phyloP scores from a whole-genome alignment of 495 filamentous ascomycete species.

The Geopyxis carbonaria region DNA sequence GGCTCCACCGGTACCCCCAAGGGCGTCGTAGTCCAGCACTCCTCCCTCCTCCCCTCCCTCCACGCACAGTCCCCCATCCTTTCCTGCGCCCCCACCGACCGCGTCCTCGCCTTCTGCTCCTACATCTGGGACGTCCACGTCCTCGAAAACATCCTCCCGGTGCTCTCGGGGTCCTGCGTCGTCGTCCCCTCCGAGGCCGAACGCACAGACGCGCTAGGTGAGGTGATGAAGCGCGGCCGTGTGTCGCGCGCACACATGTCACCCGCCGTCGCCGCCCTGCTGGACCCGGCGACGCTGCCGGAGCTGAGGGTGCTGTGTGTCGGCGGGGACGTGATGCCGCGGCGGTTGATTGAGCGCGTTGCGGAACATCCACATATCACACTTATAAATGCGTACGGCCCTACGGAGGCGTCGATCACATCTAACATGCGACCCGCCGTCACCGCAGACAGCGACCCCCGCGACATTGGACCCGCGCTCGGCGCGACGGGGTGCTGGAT shows the following conservation, averaged over 20 bases:
- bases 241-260: conserved; percentile 27
- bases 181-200: conserved; percentile 46
- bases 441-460: conserved; percentile 26
- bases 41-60: conserved; percentile 24
- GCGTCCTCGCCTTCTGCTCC: conserved; percentile 50
- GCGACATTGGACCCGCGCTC: conserved; percentile 32
- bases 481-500: conserved; percentile 33
- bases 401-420: conserved; percentile 16
- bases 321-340: conserved; percentile 28
- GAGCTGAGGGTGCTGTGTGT: conserved; percentile 28
- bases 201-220: conserved; percentile 25
- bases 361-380: neutral
- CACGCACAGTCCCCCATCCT: conserved; percentile 1
- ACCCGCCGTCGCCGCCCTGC: conserved; percentile 36
- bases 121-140: conserved; percentile 57
- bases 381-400: conserved; percentile 14
- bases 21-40: conserved; percentile 32
- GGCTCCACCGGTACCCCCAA: conserved; percentile 24
- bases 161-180: conserved; percentile 41
- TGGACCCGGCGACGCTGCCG: conserved; percentile 31
- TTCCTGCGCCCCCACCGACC: neutral
- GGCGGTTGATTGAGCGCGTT: too few relatives aligned
- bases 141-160: too few relatives aligned
- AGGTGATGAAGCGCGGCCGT: conserved; percentile 16
- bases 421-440: neutral